Evolutionary conservation across 768 basidiomycete genomes (phyloP).

Genomic region (Boletus sp.): DNA sequence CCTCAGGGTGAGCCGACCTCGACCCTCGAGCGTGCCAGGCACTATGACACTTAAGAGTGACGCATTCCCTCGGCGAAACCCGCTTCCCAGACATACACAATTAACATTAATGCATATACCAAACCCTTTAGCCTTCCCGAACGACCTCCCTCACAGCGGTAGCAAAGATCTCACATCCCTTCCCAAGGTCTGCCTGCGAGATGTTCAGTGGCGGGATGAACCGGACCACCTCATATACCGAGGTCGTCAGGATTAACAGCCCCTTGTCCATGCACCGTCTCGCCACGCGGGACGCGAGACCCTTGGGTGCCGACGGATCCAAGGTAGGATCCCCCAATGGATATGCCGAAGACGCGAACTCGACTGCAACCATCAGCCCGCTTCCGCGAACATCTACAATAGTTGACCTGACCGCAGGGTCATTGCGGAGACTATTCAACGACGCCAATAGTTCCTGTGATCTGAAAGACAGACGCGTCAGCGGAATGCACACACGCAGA

Average conservation of each 20-base stretch:
- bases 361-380: slow-evolving; percentile 87
- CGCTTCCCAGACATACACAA: background rate
- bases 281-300: slow-evolving; percentile 67
- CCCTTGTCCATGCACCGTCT: slow-evolving; percentile 84
- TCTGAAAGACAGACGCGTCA: slow-evolving; percentile 33
- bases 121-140: slow-evolving; percentile 30
- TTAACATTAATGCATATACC: background rate
- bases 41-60: background rate
- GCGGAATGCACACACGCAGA: background rate
- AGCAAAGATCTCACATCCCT: slow-evolving; percentile 61
- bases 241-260: slow-evolving; percentile 84
- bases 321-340: slow-evolving; percentile 47
- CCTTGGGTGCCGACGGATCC: slow-evolving; percentile 38
- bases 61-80: slow-evolving; percentile 5
- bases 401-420: slow-evolving; percentile 47
- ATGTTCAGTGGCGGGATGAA: slow-evolving; percentile 94
- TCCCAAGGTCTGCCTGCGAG: slow-evolving; percentile 65
- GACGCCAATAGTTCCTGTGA: slow-evolving; percentile 68
- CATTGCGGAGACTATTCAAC: slow-evolving; percentile 55
- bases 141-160: slow-evolving; percentile 72
- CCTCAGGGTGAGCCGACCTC: background rate
- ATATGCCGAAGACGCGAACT: slow-evolving; percentile 64
- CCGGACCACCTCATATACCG: slow-evolving; percentile 80
- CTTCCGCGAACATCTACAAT: slow-evolving; percentile 86
- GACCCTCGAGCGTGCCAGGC: slow-evolving; percentile 4